Base-by-base conservation (phyloP, 148 eudicot genomes). In the Dianthus caryophyllus region DNA sequence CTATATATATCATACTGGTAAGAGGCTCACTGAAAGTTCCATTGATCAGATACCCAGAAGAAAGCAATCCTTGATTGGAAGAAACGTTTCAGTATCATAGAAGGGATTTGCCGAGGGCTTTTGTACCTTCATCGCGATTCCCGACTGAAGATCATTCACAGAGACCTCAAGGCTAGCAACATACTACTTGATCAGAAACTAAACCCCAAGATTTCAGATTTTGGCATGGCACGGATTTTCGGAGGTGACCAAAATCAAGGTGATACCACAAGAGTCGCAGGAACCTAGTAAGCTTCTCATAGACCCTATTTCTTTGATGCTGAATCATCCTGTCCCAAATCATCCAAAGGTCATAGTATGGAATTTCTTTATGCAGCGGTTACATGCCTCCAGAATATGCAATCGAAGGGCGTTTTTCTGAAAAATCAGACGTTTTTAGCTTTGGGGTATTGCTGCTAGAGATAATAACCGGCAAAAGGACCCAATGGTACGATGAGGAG, bases 101-200 rank as follows among this genome's bases (percentile, higher is more conserved):
- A 71, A 67, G 94, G 94, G 69, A 80, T 88, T 61, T 74, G 83
- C 21, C 66, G 87, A 67, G 86, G 89, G 38, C 70, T 85, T 22
- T 76, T 82, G 5, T 85, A 85, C 73, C 84, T 85, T 50, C 89
- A 85, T 63, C 64, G 78, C 29, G 89, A 85, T 74, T 85, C 89
- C 7, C 77, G 84, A 67, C 72, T 80, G 33, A 73, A 75, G 69
- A 82, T 82, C 43, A 85, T 85, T 55, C 86, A 85, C 56, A 71
- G 84, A 64, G 88, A 85, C 76, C 61, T 85, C 8, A 85, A 85
- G 61, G 79, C 79, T 31, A 71, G 84, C 52, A 85, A 85, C 18
- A 75, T 82, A 67, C 47, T 85, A 75, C 61, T 85, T 30, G 89
- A 85, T 60, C 73, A 74, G 46, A 75, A 72, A 10, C 76, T 80